Base-by-base conservation (phyloP, 1,284 basidiomycete species). In the Leccinum insolens region DNA sequence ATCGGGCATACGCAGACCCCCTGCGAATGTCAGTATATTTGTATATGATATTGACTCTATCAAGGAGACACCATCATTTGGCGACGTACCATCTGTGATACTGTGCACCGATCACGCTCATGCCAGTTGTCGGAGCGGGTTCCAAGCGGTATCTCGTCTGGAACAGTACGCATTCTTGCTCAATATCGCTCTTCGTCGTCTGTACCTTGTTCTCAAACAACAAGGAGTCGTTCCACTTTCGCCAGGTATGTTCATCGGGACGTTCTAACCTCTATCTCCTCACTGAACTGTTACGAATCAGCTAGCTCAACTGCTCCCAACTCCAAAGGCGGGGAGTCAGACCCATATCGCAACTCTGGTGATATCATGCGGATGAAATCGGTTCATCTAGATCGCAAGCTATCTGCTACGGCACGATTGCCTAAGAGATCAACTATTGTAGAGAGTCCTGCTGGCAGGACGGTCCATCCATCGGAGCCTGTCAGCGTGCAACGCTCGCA, bases 141-240 rank as follows among this genome's bases (percentile, higher is more conserved):
- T 99, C 81, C 92, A 95, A 77, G 86, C 93, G 15, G 97, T 98
- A 17, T 95, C 96, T 64, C 86, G 97, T 69, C 82, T 99, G 72
- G 97, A 99, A 82, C 97, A 99, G 79, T 99, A 98, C 79, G 94
- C 98, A 0, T 99, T 98, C 84, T 81, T 99, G 69, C 83, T 99
- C 65, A 96, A 99, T 74, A 98, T 99, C 20, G 98, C 97, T 5
- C 85, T 99, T 66, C 88, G 96, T 71, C 88, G 97, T 74, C 83
- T 99, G 65, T 98, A 96, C 80, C 87, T 95, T 58, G 85, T 99
- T 67, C 84, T 99, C 76, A 93, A 95, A 82, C 94, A 95, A 81
- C 90, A 95, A 72, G 96, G 96, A 37, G 92, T 96, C 22, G 93
- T 98, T 31, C 91, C 94, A 49, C 82, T 91, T 61, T 89, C 90